These are phyloP conservation scores for Auriscalpium microsporum DNA, from an alignment of 768 basidiomycete species.

Conservation along the genomic window DNA sequence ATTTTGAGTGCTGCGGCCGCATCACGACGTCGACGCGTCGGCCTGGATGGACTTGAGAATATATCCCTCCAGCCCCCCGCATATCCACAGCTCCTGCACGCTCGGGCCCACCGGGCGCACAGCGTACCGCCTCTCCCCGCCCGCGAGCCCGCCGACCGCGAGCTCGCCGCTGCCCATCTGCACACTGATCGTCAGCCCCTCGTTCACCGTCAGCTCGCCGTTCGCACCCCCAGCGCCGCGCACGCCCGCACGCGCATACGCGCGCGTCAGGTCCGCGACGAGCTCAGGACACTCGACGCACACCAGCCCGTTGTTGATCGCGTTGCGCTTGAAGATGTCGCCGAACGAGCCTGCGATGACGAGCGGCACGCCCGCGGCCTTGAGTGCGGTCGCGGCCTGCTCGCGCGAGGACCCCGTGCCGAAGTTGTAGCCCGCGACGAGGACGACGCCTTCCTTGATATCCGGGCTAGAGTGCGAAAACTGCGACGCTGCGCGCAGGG, in stretches of 20 bases:
- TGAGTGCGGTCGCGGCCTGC: slow-evolving; percentile 96
- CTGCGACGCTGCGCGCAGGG: slow-evolving; percentile 24
- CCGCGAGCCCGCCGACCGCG: slow-evolving; percentile 33
- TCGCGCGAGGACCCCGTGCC: slow-evolving; percentile 98
- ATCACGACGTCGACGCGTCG: slow-evolving; percentile 10
- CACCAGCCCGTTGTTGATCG: slow-evolving; percentile 96
- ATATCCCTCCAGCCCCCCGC: slow-evolving; percentile 88
- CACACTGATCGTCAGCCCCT: slow-evolving; percentile 55
- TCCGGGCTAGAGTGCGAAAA: not conserved
- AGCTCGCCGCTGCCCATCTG: slow-evolving; percentile 67
- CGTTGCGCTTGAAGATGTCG: slow-evolving; percentile 98
- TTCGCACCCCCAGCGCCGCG: slow-evolving; percentile 71
- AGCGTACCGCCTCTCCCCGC: slow-evolving; percentile 48
- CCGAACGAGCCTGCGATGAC: slow-evolving; percentile 98
- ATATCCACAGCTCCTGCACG: slow-evolving; percentile 97
- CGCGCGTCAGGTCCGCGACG: slow-evolving; percentile 70
- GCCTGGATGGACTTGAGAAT: slow-evolving; percentile 64
- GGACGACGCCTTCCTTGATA: slow-evolving; percentile 56
- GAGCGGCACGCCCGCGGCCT: slow-evolving; percentile 84
- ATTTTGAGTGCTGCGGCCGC: too few relatives aligned
- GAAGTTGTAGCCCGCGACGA: slow-evolving; percentile 95
- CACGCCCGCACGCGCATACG: slow-evolving; percentile 64
- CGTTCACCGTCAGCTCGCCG: slow-evolving; percentile 80
- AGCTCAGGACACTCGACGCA: slow-evolving; percentile 91
- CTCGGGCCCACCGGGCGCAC: slow-evolving; percentile 81